phyloP scores from a whole-genome alignment of 768 basidiomycete genomes.

The Dictyophora rubrovolvata region DNA sequence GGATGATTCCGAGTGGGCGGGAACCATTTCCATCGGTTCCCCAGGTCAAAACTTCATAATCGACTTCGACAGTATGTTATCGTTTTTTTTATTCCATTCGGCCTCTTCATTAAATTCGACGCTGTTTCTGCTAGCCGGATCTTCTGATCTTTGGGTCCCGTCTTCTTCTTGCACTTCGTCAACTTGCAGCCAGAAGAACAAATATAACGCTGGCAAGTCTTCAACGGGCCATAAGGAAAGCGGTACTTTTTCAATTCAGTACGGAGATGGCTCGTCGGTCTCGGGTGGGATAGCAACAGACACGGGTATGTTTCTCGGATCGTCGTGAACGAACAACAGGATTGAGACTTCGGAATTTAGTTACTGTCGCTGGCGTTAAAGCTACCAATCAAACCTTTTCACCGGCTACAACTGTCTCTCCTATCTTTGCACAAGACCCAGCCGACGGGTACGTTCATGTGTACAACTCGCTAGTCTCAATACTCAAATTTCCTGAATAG shows the following conservation, averaged over 20 bases:
- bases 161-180: constrained; percentile 17
- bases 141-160: constrained; percentile 28
- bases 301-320: constrained; percentile 14
- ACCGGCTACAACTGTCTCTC: constrained; percentile 16
- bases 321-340: neutral
- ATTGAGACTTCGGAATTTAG: neutral
- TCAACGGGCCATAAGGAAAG: constrained; percentile 20
- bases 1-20: constrained; percentile 25
- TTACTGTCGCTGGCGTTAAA: neutral
- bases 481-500: neutral
- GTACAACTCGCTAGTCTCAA: neutral
- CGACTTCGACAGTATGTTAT: constrained; percentile 27
- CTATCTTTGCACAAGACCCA: constrained; percentile 14
- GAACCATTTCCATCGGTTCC: constrained; percentile 28
- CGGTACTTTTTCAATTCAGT: constrained; percentile 26
- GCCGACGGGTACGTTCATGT: constrained; percentile 13
- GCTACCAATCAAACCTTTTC: constrained; percentile 19
- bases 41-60: constrained; percentile 26
- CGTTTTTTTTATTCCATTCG: neutral
- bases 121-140: constrained; percentile 15
- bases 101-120: neutral
- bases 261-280: constrained; percentile 32
- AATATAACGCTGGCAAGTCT: constrained; percentile 21
- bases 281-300: constrained; percentile 30
- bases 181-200: constrained; percentile 13